Base-by-base conservation (phyloP, 2,329 filamentous ascomycete species). In the Keithomyces neogunnii region DNA sequence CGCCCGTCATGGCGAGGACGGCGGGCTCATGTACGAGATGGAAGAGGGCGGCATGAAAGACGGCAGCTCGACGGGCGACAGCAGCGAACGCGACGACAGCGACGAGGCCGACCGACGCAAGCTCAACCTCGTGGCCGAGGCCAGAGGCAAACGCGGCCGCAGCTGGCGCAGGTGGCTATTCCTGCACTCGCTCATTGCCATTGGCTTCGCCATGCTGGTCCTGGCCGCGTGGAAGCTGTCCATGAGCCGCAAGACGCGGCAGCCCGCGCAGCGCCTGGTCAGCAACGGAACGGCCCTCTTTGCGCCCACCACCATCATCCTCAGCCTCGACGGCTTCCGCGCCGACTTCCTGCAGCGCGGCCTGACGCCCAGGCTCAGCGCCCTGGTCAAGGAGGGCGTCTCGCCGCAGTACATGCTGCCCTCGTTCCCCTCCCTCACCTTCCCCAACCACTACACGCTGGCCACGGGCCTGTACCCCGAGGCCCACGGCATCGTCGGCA, bases 401-500 rank as follows among this genome's bases (percentile, higher is more conserved):
- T 96, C 91, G 5, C 92, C 93, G 3, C 78, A 83, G 57, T 96
- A 92, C 69, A 96, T 99, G 90, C 78, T 82, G 5, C 93, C 93
- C 0, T 95, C 89, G 39, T 99, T 99, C 58, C 93, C 93, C 0
- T 95, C 89, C 28, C 89, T 99, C 45, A 99, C 93, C 0, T 99
- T 99, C 61, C 93, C 93, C 10, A 92, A 97, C 60, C 93, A 97
- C 67, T 96, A 92, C 67, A 96, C 92, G 0, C 74, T 97, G 38
- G 89, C 89, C 0, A 97, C 93, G 0, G 93, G 93, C 0, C 70
- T 97, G 30, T 90, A 97, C 60, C 93, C 93, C 0, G 92, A 97
- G 69, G 85, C 85, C 52, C 93, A 99, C 63, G 93, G 93, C 0
- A 77, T 99, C 3, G 91, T 99, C 1, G 88, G 90, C 5, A 99